Evolutionary conservation across 139 green algal species (phyloP), one percentile per base, ranked within the genome.

Genomic region (Ettlia oleoabundans): DNA sequence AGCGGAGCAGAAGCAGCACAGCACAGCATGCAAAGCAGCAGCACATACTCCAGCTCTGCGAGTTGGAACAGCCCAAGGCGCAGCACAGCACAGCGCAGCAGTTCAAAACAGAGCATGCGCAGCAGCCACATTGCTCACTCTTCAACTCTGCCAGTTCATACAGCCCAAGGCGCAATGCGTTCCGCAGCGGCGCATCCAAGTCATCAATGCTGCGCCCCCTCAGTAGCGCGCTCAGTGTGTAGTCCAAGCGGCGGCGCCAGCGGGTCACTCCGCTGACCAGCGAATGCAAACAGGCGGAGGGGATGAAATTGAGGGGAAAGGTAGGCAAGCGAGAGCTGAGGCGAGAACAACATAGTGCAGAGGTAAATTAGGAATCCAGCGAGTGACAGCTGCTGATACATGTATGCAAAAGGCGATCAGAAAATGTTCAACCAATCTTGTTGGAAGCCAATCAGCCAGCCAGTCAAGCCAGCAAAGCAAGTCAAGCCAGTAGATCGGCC

Each of bases 161-260:
- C 30, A 92, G 32, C 1, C 81, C 94, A 55, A 98, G 77, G 2
- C 92, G 86, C 70, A 98, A 87, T 4, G 95, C 68, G 78, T 92
- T 73, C 19, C 65, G 76, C 76, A 90, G 33, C 21, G 52, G 30
- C 3, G 69, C 32, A 52, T 88, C 76, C 61, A 86, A 53, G 24
- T 53, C 55, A 3, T 35, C 35, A 30, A 83, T 3, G 75, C 58
- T 85, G 62, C 1, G 32, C 65, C 26, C 86, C 33, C 32, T 88
- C 22, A 79, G 61, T 6, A 87, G 63, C 22, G 86, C 37, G 0
- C 66, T 51, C 7, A 84, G 47, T 5, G 40, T 38, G 66, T 73
- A 94, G 80, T 93, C 90, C 30, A 96, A 84, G 35, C 90, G 86
- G 5, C 87, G 84, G 38, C 81, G 86, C 86, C 83, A 87, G 28